These are phyloP conservation scores for Dioscorea alata DNA, from an alignment of 106 monocot genomes.

Conservation along the genomic window DNA sequence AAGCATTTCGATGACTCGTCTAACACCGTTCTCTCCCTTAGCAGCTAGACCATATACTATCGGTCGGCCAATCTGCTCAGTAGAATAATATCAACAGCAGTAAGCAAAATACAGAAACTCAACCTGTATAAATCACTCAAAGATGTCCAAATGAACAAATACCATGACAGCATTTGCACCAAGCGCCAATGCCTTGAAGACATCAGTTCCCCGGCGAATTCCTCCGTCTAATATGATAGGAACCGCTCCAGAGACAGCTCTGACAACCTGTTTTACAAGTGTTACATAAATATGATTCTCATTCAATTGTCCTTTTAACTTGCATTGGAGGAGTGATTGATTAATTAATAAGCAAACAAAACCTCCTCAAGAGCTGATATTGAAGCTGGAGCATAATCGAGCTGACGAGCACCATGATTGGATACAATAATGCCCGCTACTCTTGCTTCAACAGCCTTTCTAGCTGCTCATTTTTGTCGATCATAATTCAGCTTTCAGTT, in stretches of 20 bases:
- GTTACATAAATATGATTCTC: background rate
- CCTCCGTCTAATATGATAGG: slow-evolving; percentile 86
- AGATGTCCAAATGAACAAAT: background rate
- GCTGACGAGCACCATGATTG: slow-evolving; percentile 83
- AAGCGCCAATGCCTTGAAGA: slow-evolving; percentile 86
- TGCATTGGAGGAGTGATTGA: background rate
- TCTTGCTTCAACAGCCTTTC: slow-evolving; percentile 53
- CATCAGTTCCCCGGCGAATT: slow-evolving; percentile 71
- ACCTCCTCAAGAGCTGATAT: slow-evolving; percentile 86
- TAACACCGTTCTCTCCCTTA: slow-evolving; percentile 52
- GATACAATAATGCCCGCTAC: slow-evolving; percentile 81
- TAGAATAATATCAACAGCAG: background rate
- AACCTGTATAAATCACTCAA: background rate
- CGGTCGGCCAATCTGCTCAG: slow-evolving; percentile 52
- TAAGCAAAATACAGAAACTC: background rate
- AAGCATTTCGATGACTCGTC: slow-evolving; percentile 51
- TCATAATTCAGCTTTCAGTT: background rate
- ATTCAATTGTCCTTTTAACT: background rate
- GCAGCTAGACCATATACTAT: slow-evolving; percentile 56
- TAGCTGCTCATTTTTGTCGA: slow-evolving; percentile 29
- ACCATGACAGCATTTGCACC: slow-evolving; percentile 72
- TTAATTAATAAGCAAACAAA: background rate
- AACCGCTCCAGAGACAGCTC: slow-evolving; percentile 59
- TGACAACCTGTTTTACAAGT: slow-evolving; percentile 42
- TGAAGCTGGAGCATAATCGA: slow-evolving; percentile 74